Evolutionary conservation across 2,329 filamentous ascomycete species (phyloP).

Genomic region (Bipolaris victoriae): DNA sequence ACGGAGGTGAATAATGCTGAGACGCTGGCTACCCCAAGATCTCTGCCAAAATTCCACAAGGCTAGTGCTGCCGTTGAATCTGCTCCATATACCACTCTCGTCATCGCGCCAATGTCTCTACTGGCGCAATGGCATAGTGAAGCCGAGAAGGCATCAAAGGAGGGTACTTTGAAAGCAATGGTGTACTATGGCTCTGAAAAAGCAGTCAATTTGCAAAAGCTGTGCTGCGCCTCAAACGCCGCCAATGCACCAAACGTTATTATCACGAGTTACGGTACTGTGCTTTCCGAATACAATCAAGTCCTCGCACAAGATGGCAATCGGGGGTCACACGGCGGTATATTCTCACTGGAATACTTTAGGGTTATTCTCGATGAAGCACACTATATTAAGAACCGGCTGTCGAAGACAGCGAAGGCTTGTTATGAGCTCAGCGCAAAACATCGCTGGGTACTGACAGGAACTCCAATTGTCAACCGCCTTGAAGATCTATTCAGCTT

Average conservation of each 20-base stretch:
- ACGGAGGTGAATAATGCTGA: slow-evolving; percentile 57
- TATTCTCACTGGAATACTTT: slow-evolving; percentile 95
- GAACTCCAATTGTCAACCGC: slow-evolving; percentile 95
- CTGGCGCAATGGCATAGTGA: slow-evolving; percentile 98
- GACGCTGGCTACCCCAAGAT: slow-evolving; percentile 58
- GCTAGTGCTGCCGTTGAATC: slow-evolving; percentile 63
- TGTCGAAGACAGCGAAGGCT: slow-evolving; percentile 91
- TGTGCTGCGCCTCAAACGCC: slow-evolving; percentile 78
- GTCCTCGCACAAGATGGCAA: slow-evolving; percentile 71
- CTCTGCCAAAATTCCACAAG: slow-evolving; percentile 67
- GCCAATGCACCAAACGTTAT: slow-evolving; percentile 83
- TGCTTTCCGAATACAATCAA: slow-evolving; percentile 87
- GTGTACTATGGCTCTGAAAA: slow-evolving; percentile 95
- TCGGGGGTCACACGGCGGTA: slow-evolving; percentile 65
- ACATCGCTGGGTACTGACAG: slow-evolving; percentile 92
- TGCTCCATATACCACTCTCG: slow-evolving; percentile 88
- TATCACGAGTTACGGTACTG: slow-evolving; percentile 91
- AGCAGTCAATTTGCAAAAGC: slow-evolving; percentile 72
- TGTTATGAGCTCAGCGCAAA: slow-evolving; percentile 87
- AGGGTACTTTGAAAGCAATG: slow-evolving; percentile 80
- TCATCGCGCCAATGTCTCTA: slow-evolving; percentile 95
- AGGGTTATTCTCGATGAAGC: slow-evolving; percentile 94
- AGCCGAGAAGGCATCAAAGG: slow-evolving; percentile 84
- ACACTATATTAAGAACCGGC: slow-evolving; percentile 84
- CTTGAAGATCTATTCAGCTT: slow-evolving; percentile 94